phyloP scores from a whole-genome alignment of 805 yeast genomes.

The Metschnikowia hibisci region DNA sequence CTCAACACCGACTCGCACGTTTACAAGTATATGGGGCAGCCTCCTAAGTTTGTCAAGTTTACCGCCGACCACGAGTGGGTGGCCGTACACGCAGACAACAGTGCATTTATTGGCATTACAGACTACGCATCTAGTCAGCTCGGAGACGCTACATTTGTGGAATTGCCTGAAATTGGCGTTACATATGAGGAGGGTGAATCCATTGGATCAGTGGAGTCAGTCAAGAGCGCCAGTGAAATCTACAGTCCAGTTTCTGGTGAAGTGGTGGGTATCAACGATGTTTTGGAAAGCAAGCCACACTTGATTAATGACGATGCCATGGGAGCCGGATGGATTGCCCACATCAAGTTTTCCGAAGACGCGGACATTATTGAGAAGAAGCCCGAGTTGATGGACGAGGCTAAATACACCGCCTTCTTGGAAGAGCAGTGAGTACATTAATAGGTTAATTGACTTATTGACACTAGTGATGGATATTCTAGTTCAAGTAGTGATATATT shows the following conservation, averaged over 20 bases:
- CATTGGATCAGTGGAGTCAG: constrained; percentile 90
- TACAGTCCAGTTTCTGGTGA: constrained; percentile 84
- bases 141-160: constrained; percentile 94
- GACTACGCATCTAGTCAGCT: constrained; percentile 93
- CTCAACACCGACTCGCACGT: constrained; percentile 37
- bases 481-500: not conserved
- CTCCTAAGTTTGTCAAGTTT: constrained; percentile 56
- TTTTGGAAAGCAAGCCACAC: constrained; percentile 66
- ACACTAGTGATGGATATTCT: too few relatives aligned
- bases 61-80: constrained; percentile 96
- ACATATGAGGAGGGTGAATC: constrained; percentile 68
- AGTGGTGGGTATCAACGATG: constrained; percentile 65
- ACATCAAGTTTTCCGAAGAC: constrained; percentile 54
- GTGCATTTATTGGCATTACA: constrained; percentile 86
- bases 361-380: constrained; percentile 25
- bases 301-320: constrained; percentile 83
- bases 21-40: constrained; percentile 36
- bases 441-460: not conserved
- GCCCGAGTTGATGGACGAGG: constrained; percentile 49
- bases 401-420: constrained; percentile 54
- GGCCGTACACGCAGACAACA: constrained; percentile 76
- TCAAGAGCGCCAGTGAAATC: constrained; percentile 90
- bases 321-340: constrained; percentile 93
- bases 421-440: constrained; percentile 35
- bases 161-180: constrained; percentile 73